Conservation (phyloP, 164 flowering plant genomes). For the Dillenia turbinata region DNA sequence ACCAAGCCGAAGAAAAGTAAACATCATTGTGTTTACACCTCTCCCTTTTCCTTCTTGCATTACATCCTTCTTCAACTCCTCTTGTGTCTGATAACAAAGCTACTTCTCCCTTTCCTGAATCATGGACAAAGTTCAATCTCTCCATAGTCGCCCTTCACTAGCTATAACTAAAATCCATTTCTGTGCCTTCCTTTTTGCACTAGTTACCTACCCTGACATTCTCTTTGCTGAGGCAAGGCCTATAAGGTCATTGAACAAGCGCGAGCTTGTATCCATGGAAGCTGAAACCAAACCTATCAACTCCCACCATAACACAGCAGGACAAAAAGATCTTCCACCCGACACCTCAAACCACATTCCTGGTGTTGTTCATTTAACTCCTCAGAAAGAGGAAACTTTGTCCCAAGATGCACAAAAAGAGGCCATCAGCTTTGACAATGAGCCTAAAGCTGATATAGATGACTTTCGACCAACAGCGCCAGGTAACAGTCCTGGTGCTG, state of each 20-base stretch:
- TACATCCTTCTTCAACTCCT: background rate
- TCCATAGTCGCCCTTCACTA: background rate
- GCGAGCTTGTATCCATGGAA: background rate
- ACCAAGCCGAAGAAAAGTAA: background rate
- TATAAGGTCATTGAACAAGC: conserved; percentile 8
- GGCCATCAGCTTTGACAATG: too few relatives aligned
- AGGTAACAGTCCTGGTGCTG: conserved; percentile 23
- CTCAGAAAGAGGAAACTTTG: background rate
- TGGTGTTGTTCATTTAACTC: too few relatives aligned
- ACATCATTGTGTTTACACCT: background rate
- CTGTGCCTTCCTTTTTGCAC: conserved; percentile 15
- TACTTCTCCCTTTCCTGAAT: background rate
- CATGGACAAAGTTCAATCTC: background rate
- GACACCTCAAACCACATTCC: too few relatives aligned
- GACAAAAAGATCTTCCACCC: background rate
- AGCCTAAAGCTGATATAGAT: background rate
- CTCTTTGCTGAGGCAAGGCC: conserved; percentile 19
- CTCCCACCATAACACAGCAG: background rate
- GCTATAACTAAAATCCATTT: background rate
- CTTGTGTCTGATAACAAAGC: background rate
- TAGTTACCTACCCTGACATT: conserved; percentile 12
- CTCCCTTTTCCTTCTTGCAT: background rate
- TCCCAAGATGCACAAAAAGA: background rate
- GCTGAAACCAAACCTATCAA: background rate
- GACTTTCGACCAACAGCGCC: conserved; percentile 16